A percentile compares a stretch with the other conserved stretches of the same genome.
These are phyloP conservation scores for Penicillium atrosanguineum DNA, from an alignment of 495 filamentous ascomycete genomes.

Conservation along the genomic window DNA sequence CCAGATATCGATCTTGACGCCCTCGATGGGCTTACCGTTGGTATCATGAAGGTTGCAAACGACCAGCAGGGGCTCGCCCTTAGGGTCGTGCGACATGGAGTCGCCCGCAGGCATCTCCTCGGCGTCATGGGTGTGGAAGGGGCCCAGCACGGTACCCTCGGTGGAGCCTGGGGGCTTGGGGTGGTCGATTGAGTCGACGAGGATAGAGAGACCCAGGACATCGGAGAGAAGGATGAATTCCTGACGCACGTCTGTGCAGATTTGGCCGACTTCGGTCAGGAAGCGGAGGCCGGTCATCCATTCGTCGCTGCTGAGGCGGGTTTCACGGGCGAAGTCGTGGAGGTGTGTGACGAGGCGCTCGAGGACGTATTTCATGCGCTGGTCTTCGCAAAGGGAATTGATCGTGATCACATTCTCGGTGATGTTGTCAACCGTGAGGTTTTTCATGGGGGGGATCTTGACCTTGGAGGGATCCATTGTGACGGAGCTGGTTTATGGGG, in stretches of 20 bases:
- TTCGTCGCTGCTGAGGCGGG: constrained; percentile 71
- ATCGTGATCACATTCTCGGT: constrained; percentile 71
- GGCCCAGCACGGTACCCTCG: constrained; percentile 86
- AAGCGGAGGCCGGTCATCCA: constrained; percentile 76
- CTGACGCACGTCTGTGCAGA: constrained; percentile 69
- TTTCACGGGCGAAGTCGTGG: constrained; percentile 82
- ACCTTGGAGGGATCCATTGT: constrained; percentile 53
- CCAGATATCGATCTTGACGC: constrained; percentile 87
- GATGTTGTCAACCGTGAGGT: constrained; percentile 81
- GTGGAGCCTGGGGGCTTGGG: constrained; percentile 74
- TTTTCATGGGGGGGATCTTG: constrained; percentile 60
- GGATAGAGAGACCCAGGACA: constrained; percentile 81
- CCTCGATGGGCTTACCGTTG: constrained; percentile 61
- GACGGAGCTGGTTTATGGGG: neutral
- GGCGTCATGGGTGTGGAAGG: constrained; percentile 93
- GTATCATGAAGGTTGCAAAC: constrained; percentile 74
- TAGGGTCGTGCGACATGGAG: constrained; percentile 65
- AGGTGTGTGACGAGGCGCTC: constrained; percentile 72
- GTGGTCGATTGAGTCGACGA: constrained; percentile 90
- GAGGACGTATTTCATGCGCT: constrained; percentile 70
- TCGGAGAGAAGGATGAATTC: constrained; percentile 96
- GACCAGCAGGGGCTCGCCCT: constrained; percentile 63
- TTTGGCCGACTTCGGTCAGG: constrained; percentile 71
- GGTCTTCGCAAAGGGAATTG: constrained; percentile 66
- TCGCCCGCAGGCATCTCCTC: constrained; percentile 60